Conservation (phyloP, 352 stramenopile species). For the Globisporangium solare region DNA sequence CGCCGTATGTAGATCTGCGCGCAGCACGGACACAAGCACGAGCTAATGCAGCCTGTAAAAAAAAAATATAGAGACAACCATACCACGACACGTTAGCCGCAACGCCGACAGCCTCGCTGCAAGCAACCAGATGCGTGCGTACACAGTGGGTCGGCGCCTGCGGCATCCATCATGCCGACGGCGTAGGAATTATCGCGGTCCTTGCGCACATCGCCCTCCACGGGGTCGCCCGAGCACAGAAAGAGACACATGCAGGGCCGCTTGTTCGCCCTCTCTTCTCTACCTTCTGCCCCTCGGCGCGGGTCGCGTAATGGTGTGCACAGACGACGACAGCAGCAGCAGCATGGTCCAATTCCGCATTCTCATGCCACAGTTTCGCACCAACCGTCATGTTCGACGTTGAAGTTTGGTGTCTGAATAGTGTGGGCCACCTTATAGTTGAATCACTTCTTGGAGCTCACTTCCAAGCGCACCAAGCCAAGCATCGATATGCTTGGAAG, state of each 20-base stretch:
- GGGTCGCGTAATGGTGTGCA: background rate
- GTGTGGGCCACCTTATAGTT: conserved; percentile 13
- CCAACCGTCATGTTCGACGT: background rate
- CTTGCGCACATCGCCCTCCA: conserved; percentile 65
- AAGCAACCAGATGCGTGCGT: conserved; percentile 34
- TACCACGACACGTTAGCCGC: background rate
- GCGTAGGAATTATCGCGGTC: conserved; percentile 74
- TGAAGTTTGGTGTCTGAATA: conserved; percentile 6
- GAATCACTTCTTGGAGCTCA: no score
- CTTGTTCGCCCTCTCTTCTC: background rate
- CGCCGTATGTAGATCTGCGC: conserved; percentile 88
- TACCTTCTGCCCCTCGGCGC: background rate
- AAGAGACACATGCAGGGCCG: conserved; percentile 46
- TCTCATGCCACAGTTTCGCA: background rate
- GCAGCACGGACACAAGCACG: conserved; percentile 85
- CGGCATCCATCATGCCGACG: conserved; percentile 86
- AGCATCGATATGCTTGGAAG: no score
- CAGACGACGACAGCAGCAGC: no score
- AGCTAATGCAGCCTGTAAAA: conserved; percentile 47
- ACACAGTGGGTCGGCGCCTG: conserved; percentile 78
- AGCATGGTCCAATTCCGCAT: background rate
- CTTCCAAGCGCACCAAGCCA: no score
- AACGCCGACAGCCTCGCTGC: background rate
- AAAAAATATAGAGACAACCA: background rate
- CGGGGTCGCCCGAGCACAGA: conserved; percentile 56